Conservation (phyloP, 2,329 filamentous ascomycete genomes). For the Bretziella fagacearum region DNA sequence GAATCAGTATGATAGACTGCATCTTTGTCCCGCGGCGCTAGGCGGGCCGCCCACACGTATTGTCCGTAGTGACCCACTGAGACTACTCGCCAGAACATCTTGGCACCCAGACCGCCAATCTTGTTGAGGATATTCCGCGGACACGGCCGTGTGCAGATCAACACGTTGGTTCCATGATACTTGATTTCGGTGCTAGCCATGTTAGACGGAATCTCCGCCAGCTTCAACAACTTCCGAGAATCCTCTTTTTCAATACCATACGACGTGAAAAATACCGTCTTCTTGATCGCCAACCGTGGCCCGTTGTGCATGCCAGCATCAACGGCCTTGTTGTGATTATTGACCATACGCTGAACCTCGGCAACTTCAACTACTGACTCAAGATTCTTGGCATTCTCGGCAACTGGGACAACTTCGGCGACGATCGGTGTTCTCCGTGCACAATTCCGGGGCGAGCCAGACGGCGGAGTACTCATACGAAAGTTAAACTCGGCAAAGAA, state of each 20-base stretch:
- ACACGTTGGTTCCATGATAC: conserved; percentile 72
- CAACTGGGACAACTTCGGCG: conserved; percentile 73
- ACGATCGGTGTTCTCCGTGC: conserved; percentile 27
- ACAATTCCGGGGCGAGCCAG: conserved; percentile 38
- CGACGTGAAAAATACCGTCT: conserved; percentile 78
- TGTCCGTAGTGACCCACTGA: conserved; percentile 60
- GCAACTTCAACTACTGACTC: conserved; percentile 65
- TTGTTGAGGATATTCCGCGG: conserved; percentile 58
- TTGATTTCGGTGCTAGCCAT: conserved; percentile 56
- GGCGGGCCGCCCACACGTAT: conserved; percentile 70
- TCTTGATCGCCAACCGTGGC: conserved; percentile 53
- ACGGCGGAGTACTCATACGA: conserved; percentile 23
- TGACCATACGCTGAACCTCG: conserved; percentile 78
- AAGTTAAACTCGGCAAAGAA: conserved; percentile 66
- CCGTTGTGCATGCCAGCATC: conserved; percentile 18
- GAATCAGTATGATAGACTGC: conserved; percentile 66
- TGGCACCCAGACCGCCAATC: conserved; percentile 72
- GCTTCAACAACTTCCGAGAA: conserved; percentile 51
- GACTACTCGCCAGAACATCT: conserved; percentile 68
- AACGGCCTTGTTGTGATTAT: conserved; percentile 58
- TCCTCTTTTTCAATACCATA: conserved; percentile 66
- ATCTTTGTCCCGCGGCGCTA: conserved; percentile 52
- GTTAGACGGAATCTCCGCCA: conserved; percentile 47
- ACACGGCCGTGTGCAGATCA: conserved; percentile 69
- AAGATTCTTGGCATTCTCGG: conserved; percentile 54